Evolutionary conservation across 495 filamentous ascomycete genomes (phyloP).

Genomic region (Pyrenula massariospora): DNA sequence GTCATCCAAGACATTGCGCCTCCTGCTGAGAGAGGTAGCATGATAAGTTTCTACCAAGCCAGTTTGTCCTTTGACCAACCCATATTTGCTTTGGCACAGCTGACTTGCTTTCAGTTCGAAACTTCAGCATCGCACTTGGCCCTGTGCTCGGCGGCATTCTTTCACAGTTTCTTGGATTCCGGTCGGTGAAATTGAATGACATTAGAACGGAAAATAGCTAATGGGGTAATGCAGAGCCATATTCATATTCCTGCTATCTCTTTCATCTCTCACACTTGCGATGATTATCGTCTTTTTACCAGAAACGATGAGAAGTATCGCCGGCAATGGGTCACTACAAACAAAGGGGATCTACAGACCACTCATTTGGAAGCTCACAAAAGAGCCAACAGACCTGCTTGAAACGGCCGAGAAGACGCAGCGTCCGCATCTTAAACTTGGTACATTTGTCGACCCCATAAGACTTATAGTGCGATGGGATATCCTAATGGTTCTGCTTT

Average conservation of each 20-base stretch:
- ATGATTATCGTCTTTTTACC: slow-evolving; percentile 49
- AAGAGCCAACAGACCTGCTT: too few relatives aligned
- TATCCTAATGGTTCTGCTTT: slow-evolving; percentile 30
- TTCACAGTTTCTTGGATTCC: slow-evolving; percentile 52
- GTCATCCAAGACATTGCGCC: slow-evolving; percentile 29
- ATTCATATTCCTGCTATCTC: slow-evolving; percentile 62
- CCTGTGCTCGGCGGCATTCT: slow-evolving; percentile 58
- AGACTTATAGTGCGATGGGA: too few relatives aligned
- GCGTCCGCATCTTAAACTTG: too few relatives aligned
- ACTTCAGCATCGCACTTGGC: slow-evolving; percentile 40
- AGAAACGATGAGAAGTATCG: slow-evolving; percentile 60
- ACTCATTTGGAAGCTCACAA: slow-evolving; percentile 23
- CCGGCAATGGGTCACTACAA: slow-evolving; percentile 51
- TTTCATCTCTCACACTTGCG: slow-evolving; percentile 32
- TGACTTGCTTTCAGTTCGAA: not conserved
- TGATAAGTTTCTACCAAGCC: too few relatives aligned
- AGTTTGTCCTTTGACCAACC: too few relatives aligned
- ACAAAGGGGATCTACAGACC: slow-evolving; percentile 25
- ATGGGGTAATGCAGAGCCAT: too few relatives aligned
- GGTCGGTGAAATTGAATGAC: too few relatives aligned
- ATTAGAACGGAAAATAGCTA: too few relatives aligned
- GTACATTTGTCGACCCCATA: too few relatives aligned
- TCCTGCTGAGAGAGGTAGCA: slow-evolving; percentile 7
- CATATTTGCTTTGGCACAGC: too few relatives aligned
- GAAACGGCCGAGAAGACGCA: too few relatives aligned